Conservation (phyloP, 179 eudicot genomes). For the Gypsophila paniculata region DNA sequence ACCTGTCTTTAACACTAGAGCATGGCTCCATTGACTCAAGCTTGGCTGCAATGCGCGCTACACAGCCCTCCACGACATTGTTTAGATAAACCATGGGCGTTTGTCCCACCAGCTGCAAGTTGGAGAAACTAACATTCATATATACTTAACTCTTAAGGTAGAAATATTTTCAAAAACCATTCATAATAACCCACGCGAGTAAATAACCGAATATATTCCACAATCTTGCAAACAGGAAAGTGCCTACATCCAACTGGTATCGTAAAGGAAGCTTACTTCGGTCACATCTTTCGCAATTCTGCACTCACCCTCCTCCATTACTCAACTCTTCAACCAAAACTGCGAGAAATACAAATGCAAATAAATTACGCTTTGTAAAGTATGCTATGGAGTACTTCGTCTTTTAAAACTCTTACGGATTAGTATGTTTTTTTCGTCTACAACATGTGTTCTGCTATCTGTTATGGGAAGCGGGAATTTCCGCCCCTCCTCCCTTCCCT, state of each 20-base stretch:
- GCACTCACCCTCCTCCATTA: conserved; percentile 29
- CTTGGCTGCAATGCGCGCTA: conserved; percentile 74
- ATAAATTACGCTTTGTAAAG: no score
- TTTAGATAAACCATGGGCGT: conserved; percentile 81
- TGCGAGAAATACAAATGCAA: not conserved
- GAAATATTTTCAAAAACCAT: not conserved
- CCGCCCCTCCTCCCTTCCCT: no score
- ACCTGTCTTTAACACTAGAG: conserved; percentile 89
- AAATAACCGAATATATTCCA: not conserved
- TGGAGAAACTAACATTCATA: conserved; percentile 1
- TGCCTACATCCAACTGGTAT: not conserved
- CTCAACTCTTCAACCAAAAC: conserved; percentile 6
- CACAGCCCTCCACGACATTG: conserved; percentile 68
- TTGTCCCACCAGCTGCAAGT: conserved; percentile 62
- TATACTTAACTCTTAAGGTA: not conserved
- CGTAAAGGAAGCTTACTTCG: conserved; percentile 38
- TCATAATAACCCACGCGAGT: not conserved
- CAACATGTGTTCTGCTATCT: no score
- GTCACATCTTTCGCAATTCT: conserved; percentile 63
- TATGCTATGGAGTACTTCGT: no score
- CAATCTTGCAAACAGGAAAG: not conserved
- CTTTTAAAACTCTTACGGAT: no score
- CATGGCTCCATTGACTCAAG: conserved; percentile 87
- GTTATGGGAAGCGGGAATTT: no score
- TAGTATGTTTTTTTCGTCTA: no score